Evolutionary conservation across 345 rosid genomes (phyloP).

Genomic region (Camelina laxa): DNA sequence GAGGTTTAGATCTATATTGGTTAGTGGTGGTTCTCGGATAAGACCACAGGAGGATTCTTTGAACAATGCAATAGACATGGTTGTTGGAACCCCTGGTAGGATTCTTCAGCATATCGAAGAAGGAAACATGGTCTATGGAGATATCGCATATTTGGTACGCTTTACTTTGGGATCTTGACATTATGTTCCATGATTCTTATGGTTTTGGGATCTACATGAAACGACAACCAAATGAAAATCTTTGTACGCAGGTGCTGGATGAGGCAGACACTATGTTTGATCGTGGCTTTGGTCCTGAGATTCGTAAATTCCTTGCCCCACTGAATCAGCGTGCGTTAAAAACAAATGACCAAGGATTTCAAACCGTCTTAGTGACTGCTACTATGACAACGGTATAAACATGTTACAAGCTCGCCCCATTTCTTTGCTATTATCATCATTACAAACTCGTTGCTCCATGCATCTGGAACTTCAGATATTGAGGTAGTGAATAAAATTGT

Average conservation of each 20-base stretch:
- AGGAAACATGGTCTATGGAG: constrained; percentile 96
- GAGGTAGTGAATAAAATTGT: constrained; percentile 17
- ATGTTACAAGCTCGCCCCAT: not conserved
- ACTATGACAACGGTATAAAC: constrained; percentile 82
- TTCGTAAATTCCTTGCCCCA: constrained; percentile 85
- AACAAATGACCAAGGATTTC: constrained; percentile 74
- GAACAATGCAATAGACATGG: constrained; percentile 86
- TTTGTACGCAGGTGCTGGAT: constrained; percentile 75
- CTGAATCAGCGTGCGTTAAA: constrained; percentile 74
- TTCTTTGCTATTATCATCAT: constrained; percentile 1
- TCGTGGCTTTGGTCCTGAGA: constrained; percentile 97
- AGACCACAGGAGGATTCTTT: constrained; percentile 90
- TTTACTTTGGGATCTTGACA: not conserved
- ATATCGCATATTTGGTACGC: constrained; percentile 67
- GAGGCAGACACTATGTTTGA: constrained; percentile 99
- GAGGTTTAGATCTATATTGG: constrained; percentile 82
- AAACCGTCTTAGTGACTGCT: constrained; percentile 86
- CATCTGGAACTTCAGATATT: not conserved
- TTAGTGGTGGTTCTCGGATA: constrained; percentile 90
- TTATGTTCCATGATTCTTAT: constrained; percentile 5
- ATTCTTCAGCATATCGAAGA: constrained; percentile 92
- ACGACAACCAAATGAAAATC: not conserved
- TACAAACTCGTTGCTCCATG: not conserved
- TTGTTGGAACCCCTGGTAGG: constrained; percentile 96
- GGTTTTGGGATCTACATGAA: not conserved